A percentile compares a stretch with the other conserved stretches of the same genome.
phyloP scores from a whole-genome alignment of 2,329 filamentous ascomycete genomes.

The Aspergillus texensis region DNA sequence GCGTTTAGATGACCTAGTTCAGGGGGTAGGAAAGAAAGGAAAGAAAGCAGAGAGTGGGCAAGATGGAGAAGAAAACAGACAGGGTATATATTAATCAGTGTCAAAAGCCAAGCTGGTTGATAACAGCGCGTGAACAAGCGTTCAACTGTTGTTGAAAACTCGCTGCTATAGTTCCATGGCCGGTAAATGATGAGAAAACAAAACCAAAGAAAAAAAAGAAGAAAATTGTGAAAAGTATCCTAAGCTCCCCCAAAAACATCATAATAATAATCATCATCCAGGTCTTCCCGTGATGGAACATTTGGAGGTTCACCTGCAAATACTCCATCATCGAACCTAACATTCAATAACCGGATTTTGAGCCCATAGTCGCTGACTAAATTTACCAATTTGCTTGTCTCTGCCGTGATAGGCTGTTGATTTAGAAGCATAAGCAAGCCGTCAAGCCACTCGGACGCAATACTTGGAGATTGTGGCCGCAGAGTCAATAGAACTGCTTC shows the following conservation, averaged over 20 bases:
- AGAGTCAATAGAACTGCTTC: constrained; percentile 82
- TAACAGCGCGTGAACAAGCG: not conserved
- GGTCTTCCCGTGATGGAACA: constrained; percentile 78
- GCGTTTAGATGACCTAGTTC: not conserved
- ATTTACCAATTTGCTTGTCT: constrained; percentile 86
- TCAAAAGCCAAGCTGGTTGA: not conserved
- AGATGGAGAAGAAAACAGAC: not conserved
- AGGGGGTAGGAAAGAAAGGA: too few species aligned
- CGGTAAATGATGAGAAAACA: not conserved
- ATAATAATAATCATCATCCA: constrained; percentile 94
- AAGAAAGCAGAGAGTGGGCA: too few species aligned
- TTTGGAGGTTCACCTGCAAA: constrained; percentile 69
- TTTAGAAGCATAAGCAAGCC: constrained; percentile 92
- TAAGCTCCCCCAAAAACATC: constrained; percentile 61
- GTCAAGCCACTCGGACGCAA: constrained; percentile 96
- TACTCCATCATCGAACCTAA: constrained; percentile 79
- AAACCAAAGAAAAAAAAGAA: constrained; percentile 8
- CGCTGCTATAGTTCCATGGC: not conserved
- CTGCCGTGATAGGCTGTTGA: constrained; percentile 93
- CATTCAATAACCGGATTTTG: constrained; percentile 89
- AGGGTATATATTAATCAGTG: not conserved
- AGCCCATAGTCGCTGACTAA: constrained; percentile 88
- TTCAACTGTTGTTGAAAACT: not conserved
- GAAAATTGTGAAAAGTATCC: not conserved
- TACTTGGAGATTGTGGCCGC: constrained; percentile 74